Base-by-base conservation (phyloP, 2,329 filamentous ascomycete species). In the Cladosporium sp. region DNA sequence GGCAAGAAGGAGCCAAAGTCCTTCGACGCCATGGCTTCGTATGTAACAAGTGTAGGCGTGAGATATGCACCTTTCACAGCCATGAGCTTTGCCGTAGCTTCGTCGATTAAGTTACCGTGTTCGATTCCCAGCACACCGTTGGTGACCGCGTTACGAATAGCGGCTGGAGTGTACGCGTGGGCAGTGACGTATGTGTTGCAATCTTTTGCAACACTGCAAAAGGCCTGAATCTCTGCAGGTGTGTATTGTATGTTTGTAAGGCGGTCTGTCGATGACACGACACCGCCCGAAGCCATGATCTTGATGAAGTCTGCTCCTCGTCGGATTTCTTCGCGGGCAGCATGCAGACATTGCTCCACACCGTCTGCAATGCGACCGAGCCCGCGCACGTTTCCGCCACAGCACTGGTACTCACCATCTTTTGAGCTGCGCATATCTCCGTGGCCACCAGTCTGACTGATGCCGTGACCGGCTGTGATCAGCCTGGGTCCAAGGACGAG, bases 31-130 rank as follows among this genome's bases (percentile, higher is more conserved):
- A 85, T 83, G 29, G 79, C 78, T 21, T 81, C 72, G 72, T 86
- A 86, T 6, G 84, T 80, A 11, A 84, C 78, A 50, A 85, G 75
- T 4, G 83, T 86, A 0, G 85, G 85, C 0, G 84, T 87, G 10
- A 88, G 71, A 71, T 80, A 85, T 2, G 81, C 78, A 0, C 76
- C 78, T 56, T 78, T 80, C 67, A 80, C 77, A 0, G 81, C 83
- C 83, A 87, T 85, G 62, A 83, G 75, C 55, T 76, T 72, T 0
- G 84, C 78, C 67, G 81, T 76, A 31, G 83, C 79, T 71, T 86
- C 85, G 75, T 91, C 89, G 61, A 88, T 78, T n/a, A 88, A 78
- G 18, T 86, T 83, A 28, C 86, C 88, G 69, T 88, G 86, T 67
- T 88, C 86, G 67, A 88, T 87, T 0, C 84, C 84, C 21, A 71